Conservation (phyloP, 164 flowering plant species). For the Annona squamosa region DNA sequence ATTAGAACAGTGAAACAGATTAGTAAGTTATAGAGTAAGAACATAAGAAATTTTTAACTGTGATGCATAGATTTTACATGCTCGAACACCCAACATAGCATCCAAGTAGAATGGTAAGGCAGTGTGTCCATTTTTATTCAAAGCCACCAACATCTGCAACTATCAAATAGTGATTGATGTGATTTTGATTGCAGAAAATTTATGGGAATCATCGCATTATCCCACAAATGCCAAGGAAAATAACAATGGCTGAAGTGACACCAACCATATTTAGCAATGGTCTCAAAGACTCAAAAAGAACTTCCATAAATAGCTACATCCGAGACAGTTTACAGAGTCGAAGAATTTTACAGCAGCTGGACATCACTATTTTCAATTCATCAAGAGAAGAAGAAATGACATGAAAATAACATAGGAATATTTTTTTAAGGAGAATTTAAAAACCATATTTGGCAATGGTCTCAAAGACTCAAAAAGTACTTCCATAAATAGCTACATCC, state of each 20-base stretch:
- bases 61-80: neutral
- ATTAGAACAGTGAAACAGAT: neutral
- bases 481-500: neutral
- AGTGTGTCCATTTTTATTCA: neutral
- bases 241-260: too few species aligned
- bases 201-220: too few species aligned
- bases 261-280: too few species aligned
- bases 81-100: neutral
- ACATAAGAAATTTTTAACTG: neutral
- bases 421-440: neutral
- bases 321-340: neutral
- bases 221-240: too few species aligned
- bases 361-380: neutral
- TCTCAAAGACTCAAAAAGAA: neutral
- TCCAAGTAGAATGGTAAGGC: neutral
- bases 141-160: neutral
- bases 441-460: too few species aligned
- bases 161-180: too few species aligned
- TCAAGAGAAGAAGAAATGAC: neutral
- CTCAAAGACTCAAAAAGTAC: neutral
- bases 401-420: neutral
- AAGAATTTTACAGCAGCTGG: neutral
- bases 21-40: neutral
- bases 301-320: neutral
- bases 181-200: too few species aligned